These are phyloP conservation scores for Mariannaea elegans DNA, from an alignment of 2,329 filamentous ascomycete genomes.

Conservation along the genomic window DNA sequence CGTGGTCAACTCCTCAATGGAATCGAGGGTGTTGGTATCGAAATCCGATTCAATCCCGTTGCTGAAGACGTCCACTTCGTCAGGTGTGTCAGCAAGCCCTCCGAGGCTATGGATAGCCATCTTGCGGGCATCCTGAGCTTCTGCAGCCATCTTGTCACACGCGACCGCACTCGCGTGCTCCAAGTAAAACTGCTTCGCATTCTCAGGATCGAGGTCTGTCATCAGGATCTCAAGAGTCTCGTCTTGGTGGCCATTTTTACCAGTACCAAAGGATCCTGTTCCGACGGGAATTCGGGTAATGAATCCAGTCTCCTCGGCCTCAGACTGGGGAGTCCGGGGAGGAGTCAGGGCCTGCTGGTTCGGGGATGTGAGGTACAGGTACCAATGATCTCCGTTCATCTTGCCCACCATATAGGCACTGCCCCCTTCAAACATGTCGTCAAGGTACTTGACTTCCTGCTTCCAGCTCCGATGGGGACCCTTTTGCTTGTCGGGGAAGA, in stretches of 20 bases:
- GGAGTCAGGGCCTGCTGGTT: conserved; percentile 80
- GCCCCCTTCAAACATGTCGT: conserved; percentile 89
- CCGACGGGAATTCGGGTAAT: conserved; percentile 65
- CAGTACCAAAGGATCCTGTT: conserved; percentile 48
- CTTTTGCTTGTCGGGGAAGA: conserved; percentile 93
- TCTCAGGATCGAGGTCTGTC: conserved; percentile 74
- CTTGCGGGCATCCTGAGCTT: conserved; percentile 70
- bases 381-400: conserved; percentile 99
- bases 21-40: conserved; percentile 60
- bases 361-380: conserved; percentile 94
- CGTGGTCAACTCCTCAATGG: conserved; percentile 81
- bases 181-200: conserved; percentile 76
- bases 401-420: conserved; percentile 99
- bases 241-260: conserved; percentile 66
- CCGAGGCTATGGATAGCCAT: conserved; percentile 67
- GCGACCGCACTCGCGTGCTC: conserved; percentile 87
- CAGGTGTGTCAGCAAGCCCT: conserved; percentile 60
- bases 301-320: conserved; percentile 47
- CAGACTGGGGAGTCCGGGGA: conserved; percentile 76
- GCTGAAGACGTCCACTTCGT: conserved; percentile 84
- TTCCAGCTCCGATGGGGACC: conserved; percentile 98
- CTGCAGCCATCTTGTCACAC: conserved; percentile 77
- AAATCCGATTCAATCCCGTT: conserved; percentile 69
- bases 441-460: conserved; percentile 91
- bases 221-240: conserved; percentile 81